A percentile compares a stretch with the other conserved stretches of the same genome.
phyloP scores from a whole-genome alignment of 192 early-diverging fungal genomes.

The Gigaspora rosea region DNA sequence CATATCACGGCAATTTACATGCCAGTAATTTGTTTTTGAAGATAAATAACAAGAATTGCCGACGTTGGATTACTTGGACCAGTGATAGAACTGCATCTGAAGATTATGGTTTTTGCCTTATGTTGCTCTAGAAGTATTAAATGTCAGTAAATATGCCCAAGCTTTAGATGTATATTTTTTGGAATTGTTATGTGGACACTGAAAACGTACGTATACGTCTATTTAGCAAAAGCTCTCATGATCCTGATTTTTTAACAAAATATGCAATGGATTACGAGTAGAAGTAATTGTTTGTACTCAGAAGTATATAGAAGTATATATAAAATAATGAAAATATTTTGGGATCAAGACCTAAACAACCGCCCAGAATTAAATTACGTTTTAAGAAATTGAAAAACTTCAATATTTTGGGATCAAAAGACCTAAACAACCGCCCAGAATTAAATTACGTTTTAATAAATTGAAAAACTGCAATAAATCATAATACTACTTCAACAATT shows the following conservation, averaged over 20 bases:
- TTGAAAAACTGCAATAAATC: neutral
- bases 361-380: constrained; percentile 15
- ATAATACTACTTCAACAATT: neutral
- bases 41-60: constrained; percentile 5
- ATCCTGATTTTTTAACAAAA: constrained; percentile 31
- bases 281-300: constrained; percentile 41
- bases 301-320: constrained; percentile 10
- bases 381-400: constrained; percentile 5
- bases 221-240: constrained; percentile 35
- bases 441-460: too few relatives aligned
- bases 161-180: constrained; percentile 42
- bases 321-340: constrained; percentile 41
- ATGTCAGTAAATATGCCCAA: neutral
- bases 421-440: neutral
- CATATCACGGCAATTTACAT: constrained; percentile 6
- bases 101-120: constrained; percentile 40
- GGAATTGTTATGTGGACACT: constrained; percentile 50
- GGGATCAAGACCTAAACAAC: constrained; percentile 36
- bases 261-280: constrained; percentile 38
- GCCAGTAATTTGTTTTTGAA: constrained; percentile 10
- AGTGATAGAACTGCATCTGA: neutral
- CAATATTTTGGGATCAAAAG: constrained; percentile 46
- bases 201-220: constrained; percentile 37
- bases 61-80: constrained; percentile 12
- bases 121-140: constrained; percentile 37